Percentiles rank a stretch among this genome's conserved stretches.
Conservation (phyloP, 2,329 filamentous ascomycete species). For the Dactylonectria macrodidyma region DNA sequence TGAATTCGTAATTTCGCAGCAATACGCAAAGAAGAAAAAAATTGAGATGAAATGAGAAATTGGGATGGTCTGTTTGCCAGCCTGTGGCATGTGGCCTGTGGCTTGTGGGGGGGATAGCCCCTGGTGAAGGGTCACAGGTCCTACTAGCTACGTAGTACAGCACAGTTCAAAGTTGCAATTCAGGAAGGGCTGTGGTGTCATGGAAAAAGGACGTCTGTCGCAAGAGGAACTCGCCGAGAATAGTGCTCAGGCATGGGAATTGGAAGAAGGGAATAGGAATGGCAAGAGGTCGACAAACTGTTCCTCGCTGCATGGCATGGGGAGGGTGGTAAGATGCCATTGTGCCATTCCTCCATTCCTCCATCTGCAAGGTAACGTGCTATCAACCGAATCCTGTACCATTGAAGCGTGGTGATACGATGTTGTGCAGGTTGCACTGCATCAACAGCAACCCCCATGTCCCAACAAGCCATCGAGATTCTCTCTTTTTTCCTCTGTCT, state of each 20-base stretch:
- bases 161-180: neutral
- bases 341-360: conserved; percentile 14
- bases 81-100: neutral
- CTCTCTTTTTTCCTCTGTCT: neutral
- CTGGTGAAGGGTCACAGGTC: neutral
- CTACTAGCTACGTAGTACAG: neutral
- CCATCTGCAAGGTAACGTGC: conserved; percentile 27
- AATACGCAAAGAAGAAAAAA: neutral
- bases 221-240: neutral
- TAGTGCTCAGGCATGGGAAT: too few relatives aligned
- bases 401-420: neutral
- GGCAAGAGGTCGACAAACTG: too few relatives aligned
- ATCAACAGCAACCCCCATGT: neutral
- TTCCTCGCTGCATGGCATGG: neutral
- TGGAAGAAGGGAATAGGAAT: neutral
- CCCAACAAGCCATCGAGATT: neutral
- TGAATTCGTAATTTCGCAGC: conserved; percentile 9
- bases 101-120: neutral
- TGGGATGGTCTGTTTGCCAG: conserved; percentile 8
- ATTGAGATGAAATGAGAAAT: conserved; percentile 11
- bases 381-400: conserved; percentile 4
- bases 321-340: neutral
- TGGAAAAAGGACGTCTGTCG: neutral
- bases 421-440: conserved; percentile 9
- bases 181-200: neutral